Conservation (phyloP, 1,284 basidiomycete genomes). For the Coniophora puteana region DNA sequence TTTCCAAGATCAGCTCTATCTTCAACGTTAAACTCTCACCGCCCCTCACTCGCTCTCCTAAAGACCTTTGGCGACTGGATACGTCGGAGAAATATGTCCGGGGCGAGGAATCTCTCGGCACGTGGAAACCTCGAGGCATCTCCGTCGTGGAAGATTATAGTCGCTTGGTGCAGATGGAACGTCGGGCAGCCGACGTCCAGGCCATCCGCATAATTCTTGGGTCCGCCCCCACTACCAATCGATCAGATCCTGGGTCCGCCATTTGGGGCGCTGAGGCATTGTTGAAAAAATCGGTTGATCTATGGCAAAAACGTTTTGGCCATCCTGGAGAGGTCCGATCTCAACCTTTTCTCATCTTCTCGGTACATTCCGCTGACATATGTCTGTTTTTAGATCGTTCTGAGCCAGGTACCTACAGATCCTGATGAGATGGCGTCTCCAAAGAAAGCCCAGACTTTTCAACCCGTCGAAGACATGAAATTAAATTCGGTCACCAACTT, state of each 20-base stretch:
- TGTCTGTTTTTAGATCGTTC: conserved; percentile 53
- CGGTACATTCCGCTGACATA: conserved; percentile 8
- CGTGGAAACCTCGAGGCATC: conserved; percentile 87
- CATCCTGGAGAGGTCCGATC: conserved; percentile 65
- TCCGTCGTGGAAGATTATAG: conserved; percentile 85
- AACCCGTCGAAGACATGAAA: conserved; percentile 53
- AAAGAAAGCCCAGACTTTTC: conserved; percentile 34
- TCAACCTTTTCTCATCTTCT: conserved; percentile 3
- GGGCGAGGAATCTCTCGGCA: conserved; percentile 80
- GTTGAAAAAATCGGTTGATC: conserved; percentile 58
- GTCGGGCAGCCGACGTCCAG: conserved; percentile 83
- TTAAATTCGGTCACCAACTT: conserved; percentile 34
- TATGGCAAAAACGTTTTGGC: conserved; percentile 85
- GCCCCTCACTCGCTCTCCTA: conserved; percentile 80
- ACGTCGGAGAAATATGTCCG: conserved; percentile 92
- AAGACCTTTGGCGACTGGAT: conserved; percentile 92
- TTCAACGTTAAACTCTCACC: conserved; percentile 83
- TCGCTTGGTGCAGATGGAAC: conserved; percentile 65
- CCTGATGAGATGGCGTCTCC: conserved; percentile 41
- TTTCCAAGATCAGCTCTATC: conserved; percentile 74
- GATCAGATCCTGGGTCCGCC: conserved; percentile 47
- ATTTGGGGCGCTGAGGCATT: conserved; percentile 64
- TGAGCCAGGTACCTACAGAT: conserved; percentile 67
- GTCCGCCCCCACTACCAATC: conserved; percentile 40
- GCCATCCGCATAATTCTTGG: conserved; percentile 78